A percentile compares a stretch with the other conserved stretches of the same genome.
phyloP scores from a whole-genome alignment of 331 rosid genomes.

The Malus hybrid region DNA sequence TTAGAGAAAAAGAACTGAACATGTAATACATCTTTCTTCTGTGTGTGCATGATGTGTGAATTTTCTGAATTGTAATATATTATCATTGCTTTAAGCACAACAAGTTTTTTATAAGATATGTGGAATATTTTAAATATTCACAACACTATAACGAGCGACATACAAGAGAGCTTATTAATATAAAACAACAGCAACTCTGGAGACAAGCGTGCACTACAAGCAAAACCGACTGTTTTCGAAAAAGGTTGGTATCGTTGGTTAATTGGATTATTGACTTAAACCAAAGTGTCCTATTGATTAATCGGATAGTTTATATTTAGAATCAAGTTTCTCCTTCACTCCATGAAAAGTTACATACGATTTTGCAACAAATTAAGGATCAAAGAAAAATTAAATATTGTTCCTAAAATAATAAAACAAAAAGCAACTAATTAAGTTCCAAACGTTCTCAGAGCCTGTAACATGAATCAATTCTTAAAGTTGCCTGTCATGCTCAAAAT shows the following conservation, averaged over 20 bases:
- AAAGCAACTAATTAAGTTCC: neutral
- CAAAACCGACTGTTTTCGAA: too few relatives aligned
- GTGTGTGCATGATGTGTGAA: neutral
- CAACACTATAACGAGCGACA: too few relatives aligned
- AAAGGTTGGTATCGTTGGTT: accelerated
- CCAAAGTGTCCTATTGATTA: too few relatives aligned
- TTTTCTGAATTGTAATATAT: neutral
- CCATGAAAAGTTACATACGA: neutral
- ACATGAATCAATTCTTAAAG: neutral
- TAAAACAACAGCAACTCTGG: too few relatives aligned
- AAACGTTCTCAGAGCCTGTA: neutral
- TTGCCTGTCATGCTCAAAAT: neutral
- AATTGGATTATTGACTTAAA: too few relatives aligned
- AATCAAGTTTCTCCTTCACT: too few relatives aligned
- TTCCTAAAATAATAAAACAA: too few relatives aligned
- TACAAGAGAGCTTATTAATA: too few relatives aligned
- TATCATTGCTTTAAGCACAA: neutral
- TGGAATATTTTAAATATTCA: too few relatives aligned
- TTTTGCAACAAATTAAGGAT: neutral
- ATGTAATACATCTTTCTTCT: neutral
- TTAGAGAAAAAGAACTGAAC: slow-evolving; percentile 11
- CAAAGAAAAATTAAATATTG: too few relatives aligned
- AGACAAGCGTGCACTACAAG: too few relatives aligned
- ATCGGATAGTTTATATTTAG: too few relatives aligned
- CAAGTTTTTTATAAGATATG: neutral